Conservation (phyloP, 2,329 filamentous ascomycete genomes). For the Talaromyces sp. region DNA sequence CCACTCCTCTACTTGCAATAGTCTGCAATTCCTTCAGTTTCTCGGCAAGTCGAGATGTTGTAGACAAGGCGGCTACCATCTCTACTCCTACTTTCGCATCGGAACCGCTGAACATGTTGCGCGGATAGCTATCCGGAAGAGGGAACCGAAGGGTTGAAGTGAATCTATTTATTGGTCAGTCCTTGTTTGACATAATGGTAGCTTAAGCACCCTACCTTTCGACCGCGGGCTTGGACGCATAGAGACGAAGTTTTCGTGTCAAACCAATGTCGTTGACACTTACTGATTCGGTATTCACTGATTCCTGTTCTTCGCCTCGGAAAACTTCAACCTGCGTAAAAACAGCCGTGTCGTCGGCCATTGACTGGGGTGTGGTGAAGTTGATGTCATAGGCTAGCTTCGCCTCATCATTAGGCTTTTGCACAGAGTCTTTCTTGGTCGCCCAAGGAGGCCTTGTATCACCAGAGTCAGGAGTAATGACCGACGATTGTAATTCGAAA, state of each 20-base stretch:
- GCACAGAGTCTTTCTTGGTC: conserved; percentile 1
- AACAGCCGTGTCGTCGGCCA: conserved; percentile 28
- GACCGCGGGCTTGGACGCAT: conserved; percentile 34
- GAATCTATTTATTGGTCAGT: conserved; percentile 28
- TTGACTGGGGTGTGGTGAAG: conserved; percentile 34
- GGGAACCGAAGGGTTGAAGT: conserved; percentile 62
- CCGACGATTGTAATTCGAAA: conserved; percentile 67
- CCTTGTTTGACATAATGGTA: neutral
- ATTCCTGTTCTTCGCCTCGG: conserved; percentile 26
- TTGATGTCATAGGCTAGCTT: conserved; percentile 38
- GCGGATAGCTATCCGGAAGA: conserved; percentile 77
- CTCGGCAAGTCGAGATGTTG: conserved; percentile 68
- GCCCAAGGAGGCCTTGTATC: conserved; percentile 15
- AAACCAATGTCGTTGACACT: conserved; percentile 26
- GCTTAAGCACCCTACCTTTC: conserved; percentile 28
- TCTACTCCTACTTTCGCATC: conserved; percentile 45
- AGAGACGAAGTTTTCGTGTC: conserved; percentile 30
- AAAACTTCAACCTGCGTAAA: conserved; percentile 37
- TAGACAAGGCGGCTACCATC: conserved; percentile 60
- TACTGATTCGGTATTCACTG: conserved; percentile 16
- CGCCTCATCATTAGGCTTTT: conserved; percentile 19
- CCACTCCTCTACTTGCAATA: conserved; percentile 60
- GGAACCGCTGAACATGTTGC: conserved; percentile 59
- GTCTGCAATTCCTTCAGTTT: conserved; percentile 65
- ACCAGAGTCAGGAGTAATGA: conserved; percentile 37